Evolutionary conservation across 1,284 basidiomycete species (phyloP), one percentile per base, ranked within the genome.

Genomic region (Rhodotorula glutinis): DNA sequence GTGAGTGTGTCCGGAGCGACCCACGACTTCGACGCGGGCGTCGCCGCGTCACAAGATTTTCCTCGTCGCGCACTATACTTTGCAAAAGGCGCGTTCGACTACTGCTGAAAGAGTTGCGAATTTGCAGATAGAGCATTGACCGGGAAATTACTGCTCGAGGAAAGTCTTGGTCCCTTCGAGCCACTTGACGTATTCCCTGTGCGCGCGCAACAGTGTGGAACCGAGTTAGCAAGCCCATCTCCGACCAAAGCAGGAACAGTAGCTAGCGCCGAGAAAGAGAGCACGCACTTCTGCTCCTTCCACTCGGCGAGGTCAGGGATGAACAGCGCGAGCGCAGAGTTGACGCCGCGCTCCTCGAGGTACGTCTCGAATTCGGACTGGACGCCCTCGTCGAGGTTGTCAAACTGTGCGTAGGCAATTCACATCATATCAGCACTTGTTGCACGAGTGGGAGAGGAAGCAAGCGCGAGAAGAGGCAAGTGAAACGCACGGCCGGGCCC

Each of bases 131-230:
- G 33, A 38, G 21, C 14, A 23, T 14, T 27, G 29, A 30, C 17
- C 9, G 17, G 30, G 4, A 1, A 49, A 5, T n/a, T 30, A 59
- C 56, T 64, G 46, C 66, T 95, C 90, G 74, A 98, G 81, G 77
- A 97, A 98, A 23, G 78, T 78, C 84, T 91, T 90, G 80, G 96
- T 87, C 75, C 87, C 87, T 73, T 85, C 82, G 75, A 98, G 82
- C 94, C 94, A 98, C 73, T 82, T 82, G 76, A 93, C 86, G 80
- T 98, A 98, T 82, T 97, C 94, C 90, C 71, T 73, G 67, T 33
- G 40, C 43, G 43, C 17, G 17, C 14, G 3, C 2, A 25, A 33
- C 19, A 44, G 33, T 5, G 49, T 21, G 1, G n/a, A 13, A 43
- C 10, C 29, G 23, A 8, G 13, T 27, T 0, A 62, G 53, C 23